phyloP scores from a whole-genome alignment of 2,329 filamentous ascomycete genomes.

The Ceratocystis lukuohia region DNA sequence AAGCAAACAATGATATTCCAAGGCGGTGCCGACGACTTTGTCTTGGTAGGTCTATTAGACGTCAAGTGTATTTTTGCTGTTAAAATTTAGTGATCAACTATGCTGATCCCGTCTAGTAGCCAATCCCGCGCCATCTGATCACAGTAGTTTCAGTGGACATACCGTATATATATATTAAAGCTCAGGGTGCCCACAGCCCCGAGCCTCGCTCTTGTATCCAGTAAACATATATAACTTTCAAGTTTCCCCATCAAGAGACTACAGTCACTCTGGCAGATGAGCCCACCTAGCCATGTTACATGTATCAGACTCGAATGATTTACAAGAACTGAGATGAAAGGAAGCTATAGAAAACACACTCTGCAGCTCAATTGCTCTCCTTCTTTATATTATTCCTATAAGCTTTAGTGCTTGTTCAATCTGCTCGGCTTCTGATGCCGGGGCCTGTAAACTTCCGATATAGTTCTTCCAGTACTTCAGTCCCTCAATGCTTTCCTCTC shows the following conservation, averaged over 20 bases:
- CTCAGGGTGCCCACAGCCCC: too few species aligned
- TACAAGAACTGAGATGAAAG: background rate
- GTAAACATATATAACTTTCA: too few species aligned
- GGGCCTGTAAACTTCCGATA: slow-evolving; percentile 33
- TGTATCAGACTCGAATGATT: too few species aligned
- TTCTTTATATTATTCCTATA: slow-evolving; percentile 29
- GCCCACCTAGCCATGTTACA: too few species aligned
- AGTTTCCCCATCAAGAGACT: too few species aligned
- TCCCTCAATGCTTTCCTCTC: slow-evolving; percentile 84
- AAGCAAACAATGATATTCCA: too few species aligned
- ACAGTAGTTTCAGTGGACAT: background rate
- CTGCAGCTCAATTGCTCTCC: background rate
- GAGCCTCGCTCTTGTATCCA: too few species aligned
- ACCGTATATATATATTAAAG: too few species aligned
- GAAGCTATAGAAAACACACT: background rate
- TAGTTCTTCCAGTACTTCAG: slow-evolving; percentile 87
- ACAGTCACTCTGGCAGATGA: too few species aligned
- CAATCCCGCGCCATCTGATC: background rate
- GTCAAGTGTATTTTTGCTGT: background rate
- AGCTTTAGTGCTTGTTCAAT: slow-evolving; percentile 34
- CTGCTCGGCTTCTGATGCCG: slow-evolving; percentile 30
- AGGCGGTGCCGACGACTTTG: background rate
- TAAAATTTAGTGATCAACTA: background rate
- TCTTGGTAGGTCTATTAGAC: background rate
- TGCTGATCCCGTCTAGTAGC: background rate